Percentiles rank a stretch among this genome's conserved stretches.
These are phyloP conservation scores for Coleophoma cylindrospora DNA, from an alignment of 2,329 filamentous ascomycete species.

Conservation along the genomic window DNA sequence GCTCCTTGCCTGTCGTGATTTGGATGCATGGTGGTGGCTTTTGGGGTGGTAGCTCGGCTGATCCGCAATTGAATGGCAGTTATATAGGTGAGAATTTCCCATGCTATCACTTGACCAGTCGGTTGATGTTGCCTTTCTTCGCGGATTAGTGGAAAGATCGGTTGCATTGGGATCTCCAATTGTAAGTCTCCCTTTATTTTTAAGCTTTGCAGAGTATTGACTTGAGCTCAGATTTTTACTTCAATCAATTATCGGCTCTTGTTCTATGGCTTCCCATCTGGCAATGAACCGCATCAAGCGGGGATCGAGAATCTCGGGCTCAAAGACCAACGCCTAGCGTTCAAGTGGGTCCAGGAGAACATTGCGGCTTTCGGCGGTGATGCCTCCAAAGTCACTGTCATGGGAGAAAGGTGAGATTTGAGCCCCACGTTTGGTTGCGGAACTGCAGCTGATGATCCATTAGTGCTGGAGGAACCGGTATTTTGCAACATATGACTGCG, in stretches of 20 bases:
- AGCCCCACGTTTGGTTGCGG: neutral
- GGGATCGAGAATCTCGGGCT: conserved; percentile 1
- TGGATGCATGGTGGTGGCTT: conserved; percentile 4
- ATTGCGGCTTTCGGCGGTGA: conserved; percentile 35
- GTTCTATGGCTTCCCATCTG: conserved; percentile 1
- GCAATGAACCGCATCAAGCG: conserved; percentile 37
- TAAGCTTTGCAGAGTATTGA: too few relatives aligned
- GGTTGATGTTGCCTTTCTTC: neutral
- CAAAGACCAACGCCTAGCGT: conserved; percentile 35
- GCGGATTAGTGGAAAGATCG: neutral
- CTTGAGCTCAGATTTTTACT: neutral
- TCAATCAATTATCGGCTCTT: neutral
- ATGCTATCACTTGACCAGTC: neutral
- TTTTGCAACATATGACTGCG: conserved; percentile 45
- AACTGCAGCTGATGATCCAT: conserved; percentile 8
- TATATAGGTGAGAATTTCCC: conserved; percentile 31
- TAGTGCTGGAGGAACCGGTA: conserved; percentile 45
- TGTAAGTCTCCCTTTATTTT: neutral
- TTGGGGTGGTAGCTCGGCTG: conserved; percentile 33
- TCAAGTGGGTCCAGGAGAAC: conserved; percentile 33
- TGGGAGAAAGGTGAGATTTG: conserved; percentile 27
- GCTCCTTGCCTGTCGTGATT: neutral
- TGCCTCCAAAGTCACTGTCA: conserved; percentile 34
- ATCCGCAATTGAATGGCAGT: conserved; percentile 49
- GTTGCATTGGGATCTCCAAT: neutral